Base-by-base conservation (phyloP, 768 basidiomycete species). In the Nidularia pulvinata region DNA sequence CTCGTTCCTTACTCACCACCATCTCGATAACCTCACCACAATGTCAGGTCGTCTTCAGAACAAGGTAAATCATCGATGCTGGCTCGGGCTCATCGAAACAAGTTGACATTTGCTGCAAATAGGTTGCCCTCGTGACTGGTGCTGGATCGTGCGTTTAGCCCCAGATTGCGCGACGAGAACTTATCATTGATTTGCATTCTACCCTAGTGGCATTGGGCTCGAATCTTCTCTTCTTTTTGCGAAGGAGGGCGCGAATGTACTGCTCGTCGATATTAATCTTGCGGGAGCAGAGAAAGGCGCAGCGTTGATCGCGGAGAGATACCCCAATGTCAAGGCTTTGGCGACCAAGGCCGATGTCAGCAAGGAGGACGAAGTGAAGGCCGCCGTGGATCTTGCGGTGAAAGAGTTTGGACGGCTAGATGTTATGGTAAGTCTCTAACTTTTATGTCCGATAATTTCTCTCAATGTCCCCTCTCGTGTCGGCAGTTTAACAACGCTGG, bases 211-310 rank as follows among this genome's bases (percentile, higher is more conserved):
- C 1, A 97, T 99, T 68, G 97, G 97, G 30, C 82, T 98, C 47
- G 95, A 99, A 74, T 90, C 95, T 0, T 86, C 94, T n/a, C 79
- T 98, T 55, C 81, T 98, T 46, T 99, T 99, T 68, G 96, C 96
- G 1, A 81, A 84, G 57, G 97, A 99, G 69, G 95, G 96, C 25
- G 94, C 94, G n/a, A 83, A 88, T 61, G 85, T 98, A 55, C 66
- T 98, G 44, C 82, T 95, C 44, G 90, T 86, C 34, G 97, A 99
- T 68, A 84, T 98, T 68, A 97, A 95, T 69, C 59, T 85, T 22
- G 72, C 78, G 19, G 89, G 85, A 25, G 94, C 84, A 4, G 74
- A 93, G 66, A 86, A 80, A 50, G 86, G 79, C 2, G 85, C 80
- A 14, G 77, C 74, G 32, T 64, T 87, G 45, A 87, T 98, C 66